These are phyloP conservation scores for Cnidoscolus chayamansa DNA, from an alignment of 441 rosid species.

Conservation along the genomic window DNA sequence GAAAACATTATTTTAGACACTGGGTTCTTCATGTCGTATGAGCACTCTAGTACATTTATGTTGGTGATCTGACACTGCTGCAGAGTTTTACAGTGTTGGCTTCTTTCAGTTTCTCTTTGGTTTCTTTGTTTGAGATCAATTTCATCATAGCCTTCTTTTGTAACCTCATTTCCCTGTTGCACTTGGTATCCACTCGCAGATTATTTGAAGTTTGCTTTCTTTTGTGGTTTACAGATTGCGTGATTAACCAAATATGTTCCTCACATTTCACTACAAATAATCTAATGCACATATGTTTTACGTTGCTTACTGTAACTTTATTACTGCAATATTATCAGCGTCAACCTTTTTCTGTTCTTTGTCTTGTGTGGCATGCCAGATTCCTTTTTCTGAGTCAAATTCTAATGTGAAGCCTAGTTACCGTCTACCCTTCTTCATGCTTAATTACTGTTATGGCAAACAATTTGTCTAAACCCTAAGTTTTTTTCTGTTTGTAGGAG, in stretches of 20 bases:
- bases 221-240: neutral
- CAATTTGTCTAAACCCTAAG: neutral
- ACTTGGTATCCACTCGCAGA: too few species aligned
- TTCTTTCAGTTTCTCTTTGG: neutral
- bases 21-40: neutral
- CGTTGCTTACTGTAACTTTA: neutral
- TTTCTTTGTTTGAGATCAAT: too few species aligned
- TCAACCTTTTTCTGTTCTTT: conserved; percentile 1
- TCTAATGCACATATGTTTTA: neutral
- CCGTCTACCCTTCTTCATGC: neutral
- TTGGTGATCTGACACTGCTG: conserved; percentile 9
- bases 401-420: neutral
- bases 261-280: neutral
- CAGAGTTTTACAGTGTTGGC: neutral
- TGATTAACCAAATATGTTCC: neutral
- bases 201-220: neutral
- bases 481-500: conserved; percentile 23
- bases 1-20: neutral
- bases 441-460: neutral
- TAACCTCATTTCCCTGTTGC: neutral
- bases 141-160: too few species aligned
- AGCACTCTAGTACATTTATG: neutral
- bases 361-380: neutral
- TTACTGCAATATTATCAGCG: neutral
- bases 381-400: neutral